These are phyloP conservation scores for Boletus barrowsii DNA, from an alignment of 768 basidiomycete species.

Conservation along the genomic window DNA sequence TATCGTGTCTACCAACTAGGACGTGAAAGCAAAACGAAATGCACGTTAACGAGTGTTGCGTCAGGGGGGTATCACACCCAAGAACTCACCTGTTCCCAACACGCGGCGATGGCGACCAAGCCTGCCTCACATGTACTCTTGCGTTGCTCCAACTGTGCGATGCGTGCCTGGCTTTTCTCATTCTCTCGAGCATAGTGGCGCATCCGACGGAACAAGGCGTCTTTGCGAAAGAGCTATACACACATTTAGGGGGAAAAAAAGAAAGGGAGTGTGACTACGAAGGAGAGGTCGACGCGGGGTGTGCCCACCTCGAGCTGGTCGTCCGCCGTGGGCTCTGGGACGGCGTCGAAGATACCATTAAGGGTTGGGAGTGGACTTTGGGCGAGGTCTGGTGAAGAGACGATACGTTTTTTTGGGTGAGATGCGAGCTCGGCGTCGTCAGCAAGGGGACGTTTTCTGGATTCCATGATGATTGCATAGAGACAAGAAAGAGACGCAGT, in stretches of 20 bases:
- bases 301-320: constrained; percentile 63
- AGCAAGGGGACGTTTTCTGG: constrained; percentile 55
- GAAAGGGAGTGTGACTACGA: constrained; percentile 21
- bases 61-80: neutral
- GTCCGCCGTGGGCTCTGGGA: constrained; percentile 45
- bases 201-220: constrained; percentile 84
- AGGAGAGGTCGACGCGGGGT: constrained; percentile 20
- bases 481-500: constrained; percentile 13
- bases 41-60: neutral
- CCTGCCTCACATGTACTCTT: constrained; percentile 68
- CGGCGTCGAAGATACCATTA: constrained; percentile 37
- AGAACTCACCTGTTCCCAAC: constrained; percentile 71
- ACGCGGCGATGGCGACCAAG: constrained; percentile 69
- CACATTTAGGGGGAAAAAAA: constrained; percentile 7
- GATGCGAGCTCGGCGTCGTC: constrained; percentile 46
- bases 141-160: constrained; percentile 62
- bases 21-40: constrained; percentile 1
- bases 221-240: constrained; percentile 75
- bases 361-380: constrained; percentile 45
- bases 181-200: constrained; percentile 75
- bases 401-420: constrained; percentile 54
- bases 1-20: constrained; percentile 65
- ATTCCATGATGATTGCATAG: constrained; percentile 42
- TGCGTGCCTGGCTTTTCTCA: constrained; percentile 57
- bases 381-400: constrained; percentile 41